A percentile compares a stretch with the other conserved stretches of the same genome.
These are phyloP conservation scores for Kondoa subrosea DNA, from an alignment of 768 basidiomycete genomes.

Conservation along the genomic window DNA sequence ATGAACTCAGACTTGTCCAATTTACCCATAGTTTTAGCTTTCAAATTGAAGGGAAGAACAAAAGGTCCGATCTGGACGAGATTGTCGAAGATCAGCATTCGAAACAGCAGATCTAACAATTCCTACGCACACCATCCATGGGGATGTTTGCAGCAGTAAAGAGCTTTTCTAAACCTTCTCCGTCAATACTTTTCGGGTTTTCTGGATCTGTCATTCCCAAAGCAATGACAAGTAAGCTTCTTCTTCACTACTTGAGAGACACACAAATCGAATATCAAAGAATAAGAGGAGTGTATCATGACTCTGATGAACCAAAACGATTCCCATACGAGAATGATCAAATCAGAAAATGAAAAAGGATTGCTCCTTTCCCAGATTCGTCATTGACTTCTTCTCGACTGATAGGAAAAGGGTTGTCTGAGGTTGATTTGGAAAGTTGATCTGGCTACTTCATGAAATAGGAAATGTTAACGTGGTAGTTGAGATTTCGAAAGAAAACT, in stretches of 20 bases:
- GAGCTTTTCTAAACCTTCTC: not conserved
- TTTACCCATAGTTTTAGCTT: not conserved
- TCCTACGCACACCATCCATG: not conserved
- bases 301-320: not conserved
- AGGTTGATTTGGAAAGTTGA: not conserved
- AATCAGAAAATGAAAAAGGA: not conserved
- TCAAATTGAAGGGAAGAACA: not conserved
- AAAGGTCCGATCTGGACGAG: not conserved
- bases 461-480: not conserved
- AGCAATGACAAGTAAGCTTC: not conserved
- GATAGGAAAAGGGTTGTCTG: not conserved
- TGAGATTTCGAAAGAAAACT: too few species aligned
- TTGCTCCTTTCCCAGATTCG: too few species aligned
- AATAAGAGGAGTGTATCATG: not conserved
- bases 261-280: not conserved
- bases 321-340: not conserved
- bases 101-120: too few species aligned
- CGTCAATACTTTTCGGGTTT: not conserved
- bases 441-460: not conserved
- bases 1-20: conserved; percentile 1
- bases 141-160: not conserved
- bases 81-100: too few species aligned
- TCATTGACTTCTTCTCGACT: not conserved
- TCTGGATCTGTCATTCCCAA: not conserved
- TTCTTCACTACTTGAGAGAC: not conserved